Evolutionary conservation across 176 grass and related monocot genomes (phyloP).

Genomic region (Bonia amplexicaulis): DNA sequence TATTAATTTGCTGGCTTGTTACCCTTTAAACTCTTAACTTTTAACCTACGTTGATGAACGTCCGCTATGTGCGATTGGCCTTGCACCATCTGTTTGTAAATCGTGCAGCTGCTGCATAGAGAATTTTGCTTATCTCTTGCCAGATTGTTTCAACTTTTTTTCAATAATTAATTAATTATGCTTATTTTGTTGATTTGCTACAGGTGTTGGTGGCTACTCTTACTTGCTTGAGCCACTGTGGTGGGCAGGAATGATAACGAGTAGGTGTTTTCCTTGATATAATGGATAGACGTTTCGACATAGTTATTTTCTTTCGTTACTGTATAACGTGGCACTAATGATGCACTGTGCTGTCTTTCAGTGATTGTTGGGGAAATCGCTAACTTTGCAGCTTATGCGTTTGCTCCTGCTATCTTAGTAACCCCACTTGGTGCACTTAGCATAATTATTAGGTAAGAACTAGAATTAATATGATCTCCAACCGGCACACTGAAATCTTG

Average conservation of each 20-base stretch:
- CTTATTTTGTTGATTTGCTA: constrained; percentile 22
- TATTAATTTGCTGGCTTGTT: not conserved
- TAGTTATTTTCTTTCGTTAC: not conserved
- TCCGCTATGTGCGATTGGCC: not conserved
- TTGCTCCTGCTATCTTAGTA: constrained; percentile 97
- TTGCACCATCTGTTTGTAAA: not conserved
- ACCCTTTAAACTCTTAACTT: not conserved
- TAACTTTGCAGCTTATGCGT: constrained; percentile 94
- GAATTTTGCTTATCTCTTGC: not conserved
- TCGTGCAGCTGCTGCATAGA: not conserved
- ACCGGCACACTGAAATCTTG: constrained; percentile 3
- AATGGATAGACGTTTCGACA: not conserved
- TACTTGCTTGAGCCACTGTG: constrained; percentile 92
- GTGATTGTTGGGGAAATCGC: constrained; percentile 98
- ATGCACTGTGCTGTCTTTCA: constrained; percentile 21
- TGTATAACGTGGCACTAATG: not conserved
- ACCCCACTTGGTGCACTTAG: constrained; percentile 97
- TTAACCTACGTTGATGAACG: not conserved
- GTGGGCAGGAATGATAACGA: constrained; percentile 95
- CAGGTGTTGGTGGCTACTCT: constrained; percentile 96
- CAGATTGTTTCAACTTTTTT: not conserved
- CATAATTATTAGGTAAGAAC: constrained; percentile 78
- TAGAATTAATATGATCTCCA: not conserved
- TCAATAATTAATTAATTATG: not conserved
- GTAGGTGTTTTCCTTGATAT: constrained; percentile 42